Evolutionary conservation across 2,329 filamentous ascomycete species (phyloP), one percentile per base, ranked within the genome.

Genomic region (Neonectria magnoliae): DNA sequence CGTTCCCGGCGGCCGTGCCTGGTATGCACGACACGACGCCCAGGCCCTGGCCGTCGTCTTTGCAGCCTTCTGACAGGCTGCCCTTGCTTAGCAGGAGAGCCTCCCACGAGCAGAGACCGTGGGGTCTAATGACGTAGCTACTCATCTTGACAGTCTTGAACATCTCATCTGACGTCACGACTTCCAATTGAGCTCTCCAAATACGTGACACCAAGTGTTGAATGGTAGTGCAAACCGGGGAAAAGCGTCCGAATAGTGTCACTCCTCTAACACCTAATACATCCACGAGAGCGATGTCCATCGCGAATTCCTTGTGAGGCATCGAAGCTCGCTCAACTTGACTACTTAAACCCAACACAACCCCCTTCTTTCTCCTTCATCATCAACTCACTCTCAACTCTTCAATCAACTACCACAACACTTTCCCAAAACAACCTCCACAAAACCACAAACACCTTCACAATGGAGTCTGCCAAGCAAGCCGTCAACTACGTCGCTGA

Each of bases 401-500:
- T 38, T 45, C 50, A 33, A 55, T 11, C 50, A 60, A 41, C 25
- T 31, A 55, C 10, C 22, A 29, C 16, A 57, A 53, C 48, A 38
- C 45, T 64, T 57, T 66, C 18, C 29, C 29, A 51, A 31, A 33
- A 62, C 54, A 42, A 69, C 45, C 29, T 57, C 55, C 31, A 52
- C 42, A 51, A 51, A 51, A 61, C 38, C 60, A 68, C 68, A 66
- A 72, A 61, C 62, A 68, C 60, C 57, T 67, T 75, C 76, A 80
- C 70, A 80, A 87, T 87, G 85, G 85, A 87, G 70, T 78, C 82
- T 71, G 69, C 81, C 72, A 85, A 85, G 84, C 87, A 90, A 81
- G 85, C 84, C 77, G 85, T 81, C 82, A 91, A 90, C 87, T 91
- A 91, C 86, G 88, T 91, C 81, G 80, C 87, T 71, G 90, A 92